Evolutionary conservation across 495 filamentous ascomycete genomes (phyloP).

Genomic region (Endocarpon pusillum): DNA sequence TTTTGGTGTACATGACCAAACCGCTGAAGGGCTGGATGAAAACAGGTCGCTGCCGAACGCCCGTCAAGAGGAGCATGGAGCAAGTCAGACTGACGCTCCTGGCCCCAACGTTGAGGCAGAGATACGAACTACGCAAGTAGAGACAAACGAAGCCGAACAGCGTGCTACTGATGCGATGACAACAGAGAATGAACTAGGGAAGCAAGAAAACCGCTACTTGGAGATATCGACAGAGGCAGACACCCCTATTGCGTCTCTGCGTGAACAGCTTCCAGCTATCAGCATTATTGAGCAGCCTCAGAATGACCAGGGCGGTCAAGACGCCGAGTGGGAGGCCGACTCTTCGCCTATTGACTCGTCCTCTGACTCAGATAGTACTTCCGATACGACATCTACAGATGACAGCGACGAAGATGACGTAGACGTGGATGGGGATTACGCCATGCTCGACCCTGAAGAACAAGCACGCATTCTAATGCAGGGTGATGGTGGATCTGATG

Average conservation of each 20-base stretch:
- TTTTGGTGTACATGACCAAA: too few relatives aligned
- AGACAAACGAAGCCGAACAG: too few relatives aligned
- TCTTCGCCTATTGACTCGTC: conserved; percentile 43
- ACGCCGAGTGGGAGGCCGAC: conserved; percentile 58
- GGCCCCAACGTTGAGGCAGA: neutral
- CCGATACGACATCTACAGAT: conserved; percentile 36
- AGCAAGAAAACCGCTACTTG: too few relatives aligned
- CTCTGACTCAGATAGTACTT: conserved; percentile 30
- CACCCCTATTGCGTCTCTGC: neutral
- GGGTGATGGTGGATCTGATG: conserved; percentile 51
- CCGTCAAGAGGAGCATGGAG: too few relatives aligned
- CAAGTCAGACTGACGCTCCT: neutral
- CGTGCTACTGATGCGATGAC: too few relatives aligned
- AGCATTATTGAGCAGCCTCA: conserved; percentile 22
- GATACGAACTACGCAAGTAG: too few relatives aligned
- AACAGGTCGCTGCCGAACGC: too few relatives aligned
- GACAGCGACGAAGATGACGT: conserved; percentile 51
- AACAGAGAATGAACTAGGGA: too few relatives aligned
- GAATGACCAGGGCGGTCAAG: conserved; percentile 36
- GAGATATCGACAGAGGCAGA: neutral
- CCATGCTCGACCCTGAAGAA: conserved; percentile 58
- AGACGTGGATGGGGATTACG: conserved; percentile 27
- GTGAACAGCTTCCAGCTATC: conserved; percentile 6
- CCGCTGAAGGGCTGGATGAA: too few relatives aligned
- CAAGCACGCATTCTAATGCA: conserved; percentile 67